Evolutionary conservation across 1,139 yeast species (phyloP).

Genomic region (Yamadazyma spencermartinsiae): DNA sequence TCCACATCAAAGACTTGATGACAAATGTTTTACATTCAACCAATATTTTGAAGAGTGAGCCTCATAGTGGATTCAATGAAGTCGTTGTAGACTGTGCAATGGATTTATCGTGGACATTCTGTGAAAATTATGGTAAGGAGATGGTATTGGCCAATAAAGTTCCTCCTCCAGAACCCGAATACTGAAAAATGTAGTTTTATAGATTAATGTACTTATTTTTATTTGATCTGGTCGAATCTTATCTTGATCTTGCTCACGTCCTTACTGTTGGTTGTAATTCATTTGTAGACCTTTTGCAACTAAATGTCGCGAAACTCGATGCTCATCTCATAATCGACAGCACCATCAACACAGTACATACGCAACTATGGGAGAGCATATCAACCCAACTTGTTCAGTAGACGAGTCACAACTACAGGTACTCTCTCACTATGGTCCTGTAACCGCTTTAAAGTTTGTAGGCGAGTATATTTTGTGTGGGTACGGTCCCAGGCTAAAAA

Average conservation of each 20-base stretch:
- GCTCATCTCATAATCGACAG: too few relatives aligned
- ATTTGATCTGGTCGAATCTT: too few relatives aligned
- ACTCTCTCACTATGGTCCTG: constrained; percentile 68
- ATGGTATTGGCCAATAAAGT: constrained; percentile 14
- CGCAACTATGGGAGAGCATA: neutral
- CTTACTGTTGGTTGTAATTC: too few relatives aligned
- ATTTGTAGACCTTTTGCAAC: too few relatives aligned
- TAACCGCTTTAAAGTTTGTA: constrained; percentile 59
- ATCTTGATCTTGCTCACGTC: too few relatives aligned
- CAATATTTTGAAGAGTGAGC: constrained; percentile 13
- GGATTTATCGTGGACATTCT: constrained; percentile 22
- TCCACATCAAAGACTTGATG: constrained; percentile 35
- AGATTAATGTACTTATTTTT: neutral
- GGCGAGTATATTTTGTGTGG: constrained; percentile 56
- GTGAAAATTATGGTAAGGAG: constrained; percentile 22
- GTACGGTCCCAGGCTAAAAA: constrained; percentile 66
- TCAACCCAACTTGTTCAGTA: constrained; percentile 16
- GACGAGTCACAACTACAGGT: constrained; percentile 23
- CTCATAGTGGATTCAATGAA: constrained; percentile 25
- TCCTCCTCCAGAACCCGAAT: constrained; percentile 18
- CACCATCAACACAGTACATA: neutral
- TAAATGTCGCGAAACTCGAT: too few relatives aligned
- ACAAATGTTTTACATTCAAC: constrained; percentile 13
- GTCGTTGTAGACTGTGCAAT: constrained; percentile 35
- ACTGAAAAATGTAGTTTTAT: constrained; percentile 2